Evolutionary conservation across 2,329 filamentous ascomycete genomes (phyloP).

Genomic region (Pestalotiopsis sp.): DNA sequence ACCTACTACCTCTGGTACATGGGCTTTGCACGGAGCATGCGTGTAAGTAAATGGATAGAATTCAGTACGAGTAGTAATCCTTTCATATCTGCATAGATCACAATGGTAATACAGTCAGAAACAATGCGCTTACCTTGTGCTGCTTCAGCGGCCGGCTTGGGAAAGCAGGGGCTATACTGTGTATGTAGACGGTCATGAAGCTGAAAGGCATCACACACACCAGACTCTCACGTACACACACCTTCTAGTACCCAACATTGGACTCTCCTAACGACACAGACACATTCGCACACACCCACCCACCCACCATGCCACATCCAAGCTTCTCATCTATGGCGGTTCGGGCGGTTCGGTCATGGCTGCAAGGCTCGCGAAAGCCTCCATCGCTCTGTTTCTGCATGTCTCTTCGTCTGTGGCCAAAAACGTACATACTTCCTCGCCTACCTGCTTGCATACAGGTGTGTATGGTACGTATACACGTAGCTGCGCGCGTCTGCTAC

Average conservation of each 20-base stretch:
- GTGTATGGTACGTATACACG: not conserved
- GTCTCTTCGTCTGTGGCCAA: not conserved
- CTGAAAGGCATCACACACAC: not conserved
- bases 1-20: not conserved
- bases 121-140: not conserved
- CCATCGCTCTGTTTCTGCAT: not conserved
- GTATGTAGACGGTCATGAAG: not conserved
- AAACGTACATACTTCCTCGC: not conserved
- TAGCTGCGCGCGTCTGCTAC: not conserved
- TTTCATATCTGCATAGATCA: not conserved
- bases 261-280: not conserved
- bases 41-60: not conserved
- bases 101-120: not conserved
- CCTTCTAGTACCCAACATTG: too few relatives aligned
- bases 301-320: not conserved
- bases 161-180: not conserved
- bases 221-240: not conserved
- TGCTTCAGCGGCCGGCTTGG: not conserved
- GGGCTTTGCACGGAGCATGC: not conserved
- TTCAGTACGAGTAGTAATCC: not conserved
- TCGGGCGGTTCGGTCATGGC: constrained; percentile 1
- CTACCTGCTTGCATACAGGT: not conserved
- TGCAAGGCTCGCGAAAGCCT: not conserved
- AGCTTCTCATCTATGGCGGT: not conserved
- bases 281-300: not conserved